A percentile compares a stretch with the other conserved stretches of the same genome.
Evolutionary conservation across 768 basidiomycete species (phyloP).

Genomic region (Boletus vinaceobasis): DNA sequence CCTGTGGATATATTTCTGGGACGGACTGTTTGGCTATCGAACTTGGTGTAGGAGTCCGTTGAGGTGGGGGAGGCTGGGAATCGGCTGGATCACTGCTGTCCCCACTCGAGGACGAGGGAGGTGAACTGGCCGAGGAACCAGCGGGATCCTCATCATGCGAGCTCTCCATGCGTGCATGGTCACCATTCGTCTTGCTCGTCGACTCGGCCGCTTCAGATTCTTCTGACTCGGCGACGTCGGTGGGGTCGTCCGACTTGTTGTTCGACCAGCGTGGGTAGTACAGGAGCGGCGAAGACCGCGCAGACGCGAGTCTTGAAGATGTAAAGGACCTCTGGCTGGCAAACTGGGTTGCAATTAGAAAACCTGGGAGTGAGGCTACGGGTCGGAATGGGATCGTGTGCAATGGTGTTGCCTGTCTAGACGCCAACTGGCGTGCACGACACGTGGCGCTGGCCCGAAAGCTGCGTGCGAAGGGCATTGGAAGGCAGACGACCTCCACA

Average conservation of each 20-base stretch:
- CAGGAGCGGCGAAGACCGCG: constrained; percentile 32
- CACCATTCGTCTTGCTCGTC: constrained; percentile 10
- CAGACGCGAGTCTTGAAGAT: constrained; percentile 19
- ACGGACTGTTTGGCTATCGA: constrained; percentile 83
- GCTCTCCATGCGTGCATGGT: constrained; percentile 21
- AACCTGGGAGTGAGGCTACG: not conserved
- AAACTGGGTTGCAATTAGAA: constrained; percentile 6
- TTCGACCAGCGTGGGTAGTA: constrained; percentile 40
- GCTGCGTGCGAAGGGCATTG: constrained; percentile 23
- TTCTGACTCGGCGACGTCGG: constrained; percentile 22
- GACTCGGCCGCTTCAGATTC: constrained; percentile 26
- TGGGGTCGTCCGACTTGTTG: constrained; percentile 29
- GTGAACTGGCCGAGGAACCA: constrained; percentile 31
- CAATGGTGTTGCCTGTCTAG: constrained; percentile 1
- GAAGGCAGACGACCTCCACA: constrained; percentile 17
- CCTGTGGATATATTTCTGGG: constrained; percentile 89
- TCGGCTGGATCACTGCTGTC: constrained; percentile 37
- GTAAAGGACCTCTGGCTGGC: constrained; percentile 25
- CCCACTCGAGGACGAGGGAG: constrained; percentile 40
- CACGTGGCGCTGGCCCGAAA: constrained; percentile 14
- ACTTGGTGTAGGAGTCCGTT: constrained; percentile 37
- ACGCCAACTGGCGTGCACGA: constrained; percentile 12
- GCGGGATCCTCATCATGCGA: constrained; percentile 32
- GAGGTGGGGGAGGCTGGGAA: constrained; percentile 39
- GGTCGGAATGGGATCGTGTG: constrained; percentile 14